These are phyloP conservation scores for Phytophthora idaei DNA, from an alignment of 352 stramenopile genomes.

Conservation along the genomic window DNA sequence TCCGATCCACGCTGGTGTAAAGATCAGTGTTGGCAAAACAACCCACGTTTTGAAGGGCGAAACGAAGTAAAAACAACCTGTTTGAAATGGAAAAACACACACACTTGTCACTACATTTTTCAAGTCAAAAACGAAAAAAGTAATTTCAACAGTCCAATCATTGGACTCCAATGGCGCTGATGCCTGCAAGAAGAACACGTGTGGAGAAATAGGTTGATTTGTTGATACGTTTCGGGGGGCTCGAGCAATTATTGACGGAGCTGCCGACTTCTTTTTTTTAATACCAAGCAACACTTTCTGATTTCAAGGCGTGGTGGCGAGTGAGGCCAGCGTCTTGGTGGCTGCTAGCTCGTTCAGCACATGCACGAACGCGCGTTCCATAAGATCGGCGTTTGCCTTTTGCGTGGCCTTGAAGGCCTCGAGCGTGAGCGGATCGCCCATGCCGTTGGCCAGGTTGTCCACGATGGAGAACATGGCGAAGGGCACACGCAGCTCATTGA, in stretches of 20 bases:
- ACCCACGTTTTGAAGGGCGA: too few relatives aligned
- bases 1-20: too few relatives aligned
- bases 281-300: background rate
- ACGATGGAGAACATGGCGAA: slow-evolving; percentile 90
- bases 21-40: too few relatives aligned
- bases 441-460: slow-evolving; percentile 89
- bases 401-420: slow-evolving; percentile 83
- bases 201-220: too few relatives aligned
- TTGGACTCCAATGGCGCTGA: too few relatives aligned
- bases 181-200: too few relatives aligned
- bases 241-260: background rate
- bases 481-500: slow-evolving; percentile 81
- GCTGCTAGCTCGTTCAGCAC: slow-evolving; percentile 61
- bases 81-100: too few relatives aligned
- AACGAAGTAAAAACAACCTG: too few relatives aligned
- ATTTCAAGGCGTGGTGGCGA: slow-evolving; percentile 16
- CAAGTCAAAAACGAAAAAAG: too few relatives aligned
- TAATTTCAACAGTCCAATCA: too few relatives aligned
- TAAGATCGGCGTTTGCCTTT: slow-evolving; percentile 69
- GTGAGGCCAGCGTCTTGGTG: slow-evolving; percentile 38
- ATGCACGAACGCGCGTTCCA: slow-evolving; percentile 67
- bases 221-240: too few relatives aligned
- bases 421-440: slow-evolving; percentile 79
- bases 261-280: background rate
- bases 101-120: too few relatives aligned